Evolutionary conservation across 1,284 basidiomycete genomes (phyloP).

Genomic region (Ceratobasidium sp.): DNA sequence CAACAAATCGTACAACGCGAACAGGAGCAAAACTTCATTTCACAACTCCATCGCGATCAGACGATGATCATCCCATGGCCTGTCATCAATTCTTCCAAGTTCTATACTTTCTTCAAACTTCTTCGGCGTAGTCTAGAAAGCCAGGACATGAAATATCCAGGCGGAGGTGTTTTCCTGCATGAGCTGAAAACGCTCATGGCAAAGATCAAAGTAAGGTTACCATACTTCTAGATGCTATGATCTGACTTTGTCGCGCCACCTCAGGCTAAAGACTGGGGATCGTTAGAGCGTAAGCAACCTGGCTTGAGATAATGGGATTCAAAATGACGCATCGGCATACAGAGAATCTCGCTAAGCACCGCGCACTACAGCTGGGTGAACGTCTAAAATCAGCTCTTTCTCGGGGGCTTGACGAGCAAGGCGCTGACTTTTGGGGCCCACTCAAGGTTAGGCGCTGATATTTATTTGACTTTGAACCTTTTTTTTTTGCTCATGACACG

Average conservation of each 20-base stretch:
- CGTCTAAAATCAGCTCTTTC: slow-evolving; percentile 3
- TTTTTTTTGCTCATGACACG: no score
- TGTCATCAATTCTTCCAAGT: slow-evolving; percentile 34
- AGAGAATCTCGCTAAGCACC: slow-evolving; percentile 47
- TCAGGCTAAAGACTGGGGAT: slow-evolving; percentile 43
- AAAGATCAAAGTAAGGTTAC: slow-evolving; percentile 64
- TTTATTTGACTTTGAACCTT: not conserved
- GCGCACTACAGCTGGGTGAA: slow-evolving; percentile 25
- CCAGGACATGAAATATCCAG: slow-evolving; percentile 61
- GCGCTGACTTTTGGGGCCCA: not conserved
- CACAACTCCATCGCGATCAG: slow-evolving; percentile 58
- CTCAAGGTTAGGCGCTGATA: slow-evolving; percentile 8
- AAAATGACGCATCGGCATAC: not conserved
- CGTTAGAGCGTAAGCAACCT: slow-evolving; percentile 46
- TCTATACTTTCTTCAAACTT: slow-evolving; percentile 62
- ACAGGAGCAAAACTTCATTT: slow-evolving; percentile 70
- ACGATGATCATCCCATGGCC: slow-evolving; percentile 39
- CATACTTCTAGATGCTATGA: slow-evolving; percentile 49
- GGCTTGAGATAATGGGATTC: not conserved
- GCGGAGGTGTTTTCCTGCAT: slow-evolving; percentile 66
- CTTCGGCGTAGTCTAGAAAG: slow-evolving; percentile 61
- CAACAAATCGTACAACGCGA: slow-evolving; percentile 67
- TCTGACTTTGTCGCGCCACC: slow-evolving; percentile 51
- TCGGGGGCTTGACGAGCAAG: slow-evolving; percentile 6
- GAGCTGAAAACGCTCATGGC: slow-evolving; percentile 73